phyloP scores from a whole-genome alignment of 2,329 filamentous ascomycete species.

The Hypoxylon sp. region DNA sequence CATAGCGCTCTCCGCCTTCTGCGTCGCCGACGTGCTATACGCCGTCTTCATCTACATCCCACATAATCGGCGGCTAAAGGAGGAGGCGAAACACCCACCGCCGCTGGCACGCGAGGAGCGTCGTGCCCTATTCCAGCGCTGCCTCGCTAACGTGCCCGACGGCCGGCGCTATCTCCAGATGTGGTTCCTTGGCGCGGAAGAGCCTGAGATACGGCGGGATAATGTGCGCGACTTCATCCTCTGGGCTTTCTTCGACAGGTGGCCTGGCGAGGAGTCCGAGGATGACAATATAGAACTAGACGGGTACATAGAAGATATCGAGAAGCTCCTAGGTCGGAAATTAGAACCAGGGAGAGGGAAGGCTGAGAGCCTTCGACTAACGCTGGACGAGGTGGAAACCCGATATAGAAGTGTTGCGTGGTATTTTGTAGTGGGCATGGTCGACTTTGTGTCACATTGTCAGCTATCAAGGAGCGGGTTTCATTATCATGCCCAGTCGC shows the following conservation, averaged over 20 bases:
- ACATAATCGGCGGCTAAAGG: conserved; percentile 58
- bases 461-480: conserved; percentile 66
- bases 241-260: conserved; percentile 76
- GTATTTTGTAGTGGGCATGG: conserved; percentile 70
- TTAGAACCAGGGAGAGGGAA: conserved; percentile 70
- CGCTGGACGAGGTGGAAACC: conserved; percentile 74
- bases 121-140: conserved; percentile 69
- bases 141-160: conserved; percentile 69
- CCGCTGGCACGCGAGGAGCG: conserved; percentile 64
- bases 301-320: conserved; percentile 65
- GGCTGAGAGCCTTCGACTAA: conserved; percentile 73
- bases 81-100: conserved; percentile 59
- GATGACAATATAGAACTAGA: conserved; percentile 62
- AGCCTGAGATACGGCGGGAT: conserved; percentile 73
- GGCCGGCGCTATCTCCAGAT: conserved; percentile 70
- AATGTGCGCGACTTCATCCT: conserved; percentile 76
- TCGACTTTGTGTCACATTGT: conserved; percentile 67
- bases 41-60: conserved; percentile 61
- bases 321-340: conserved; percentile 65
- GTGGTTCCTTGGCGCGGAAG: conserved; percentile 76
- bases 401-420: conserved; percentile 74
- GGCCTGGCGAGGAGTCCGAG: conserved; percentile 47
- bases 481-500: conserved; percentile 63
- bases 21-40: conserved; percentile 61
- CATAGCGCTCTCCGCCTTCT: conserved; percentile 50